These are phyloP conservation scores for Crithidia fasciculata DNA, from an alignment of 208 protist genomes.

Conservation along the genomic window DNA sequence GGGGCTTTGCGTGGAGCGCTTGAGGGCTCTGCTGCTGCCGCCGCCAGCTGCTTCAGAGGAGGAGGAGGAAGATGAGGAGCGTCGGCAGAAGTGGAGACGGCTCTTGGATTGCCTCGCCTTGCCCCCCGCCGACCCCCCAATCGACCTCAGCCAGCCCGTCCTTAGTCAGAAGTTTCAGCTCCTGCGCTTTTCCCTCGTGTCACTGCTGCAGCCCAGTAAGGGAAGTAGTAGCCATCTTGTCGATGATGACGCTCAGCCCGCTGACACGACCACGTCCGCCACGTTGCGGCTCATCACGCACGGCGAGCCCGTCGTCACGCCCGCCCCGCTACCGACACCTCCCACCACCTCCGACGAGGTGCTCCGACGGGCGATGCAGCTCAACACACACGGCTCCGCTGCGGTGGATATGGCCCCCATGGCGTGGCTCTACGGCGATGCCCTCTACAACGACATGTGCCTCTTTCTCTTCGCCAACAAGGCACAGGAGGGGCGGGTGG, in stretches of 20 bases:
- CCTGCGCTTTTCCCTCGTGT: constrained; percentile 57
- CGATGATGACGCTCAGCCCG: constrained; percentile 3
- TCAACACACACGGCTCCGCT: constrained; percentile 47
- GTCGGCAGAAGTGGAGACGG: constrained; percentile 16
- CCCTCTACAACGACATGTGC: constrained; percentile 90
- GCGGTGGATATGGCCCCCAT: constrained; percentile 32
- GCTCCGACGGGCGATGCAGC: constrained; percentile 50
- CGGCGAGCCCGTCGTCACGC: constrained; percentile 59
- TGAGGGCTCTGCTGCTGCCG: constrained; percentile 25
- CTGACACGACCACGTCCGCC: background rate
- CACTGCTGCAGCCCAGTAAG: constrained; percentile 32
- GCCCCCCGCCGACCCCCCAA: constrained; percentile 30
- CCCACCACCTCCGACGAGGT: constrained; percentile 71
- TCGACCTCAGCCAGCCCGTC: constrained; percentile 53
- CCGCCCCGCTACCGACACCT: constrained; percentile 57
- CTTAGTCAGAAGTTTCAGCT: constrained; percentile 87
- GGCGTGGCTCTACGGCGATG: constrained; percentile 58
- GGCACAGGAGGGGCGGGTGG: constrained; percentile 65
- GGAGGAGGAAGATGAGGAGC: background rate
- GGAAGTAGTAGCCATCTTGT: background rate
- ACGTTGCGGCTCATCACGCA: constrained; percentile 61
- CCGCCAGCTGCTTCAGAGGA: background rate
- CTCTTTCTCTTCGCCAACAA: constrained; percentile 82
- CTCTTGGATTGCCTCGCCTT: constrained; percentile 52
- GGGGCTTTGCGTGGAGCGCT: constrained; percentile 40